These are phyloP conservation scores for Pythium angustatum DNA, from an alignment of 352 stramenopile genomes.

Conservation along the genomic window DNA sequence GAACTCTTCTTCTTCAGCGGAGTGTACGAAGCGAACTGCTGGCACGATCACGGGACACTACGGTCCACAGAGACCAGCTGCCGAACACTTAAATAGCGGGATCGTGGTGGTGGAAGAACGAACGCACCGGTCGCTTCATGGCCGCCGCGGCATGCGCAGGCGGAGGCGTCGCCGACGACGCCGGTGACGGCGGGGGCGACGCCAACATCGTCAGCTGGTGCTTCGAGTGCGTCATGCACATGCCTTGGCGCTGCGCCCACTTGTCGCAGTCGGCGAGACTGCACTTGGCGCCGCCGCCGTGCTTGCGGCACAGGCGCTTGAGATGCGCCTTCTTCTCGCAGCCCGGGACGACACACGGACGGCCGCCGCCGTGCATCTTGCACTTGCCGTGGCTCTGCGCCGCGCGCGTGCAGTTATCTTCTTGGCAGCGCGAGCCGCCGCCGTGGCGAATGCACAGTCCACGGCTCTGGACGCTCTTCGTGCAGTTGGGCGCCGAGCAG, in stretches of 20 bases:
- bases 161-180: slow-evolving; percentile 9
- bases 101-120: slow-evolving; percentile 5
- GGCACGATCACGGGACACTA: too few relatives aligned
- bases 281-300: slow-evolving; percentile 82
- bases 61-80: too few relatives aligned
- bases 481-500: slow-evolving; percentile 66
- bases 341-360: slow-evolving; percentile 57
- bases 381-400: slow-evolving; percentile 79
- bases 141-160: neutral
- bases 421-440: slow-evolving; percentile 76
- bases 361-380: slow-evolving; percentile 57
- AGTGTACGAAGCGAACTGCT: too few relatives aligned
- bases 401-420: slow-evolving; percentile 48
- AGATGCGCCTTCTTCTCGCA: slow-evolving; percentile 85
- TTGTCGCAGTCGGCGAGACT: slow-evolving; percentile 66
- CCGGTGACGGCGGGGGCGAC: slow-evolving; percentile 29
- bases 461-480: slow-evolving; percentile 81
- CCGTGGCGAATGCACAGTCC: slow-evolving; percentile 68
- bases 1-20: too few relatives aligned
- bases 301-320: slow-evolving; percentile 80
- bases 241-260: slow-evolving; percentile 79
- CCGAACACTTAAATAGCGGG: slow-evolving; percentile 19
- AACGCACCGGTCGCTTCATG: neutral
- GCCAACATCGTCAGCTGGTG: slow-evolving; percentile 27
- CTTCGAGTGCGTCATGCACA: slow-evolving; percentile 88